These are phyloP conservation scores for Ambrosia trifida DNA, from an alignment of 129 eudicot species.

Conservation along the genomic window DNA sequence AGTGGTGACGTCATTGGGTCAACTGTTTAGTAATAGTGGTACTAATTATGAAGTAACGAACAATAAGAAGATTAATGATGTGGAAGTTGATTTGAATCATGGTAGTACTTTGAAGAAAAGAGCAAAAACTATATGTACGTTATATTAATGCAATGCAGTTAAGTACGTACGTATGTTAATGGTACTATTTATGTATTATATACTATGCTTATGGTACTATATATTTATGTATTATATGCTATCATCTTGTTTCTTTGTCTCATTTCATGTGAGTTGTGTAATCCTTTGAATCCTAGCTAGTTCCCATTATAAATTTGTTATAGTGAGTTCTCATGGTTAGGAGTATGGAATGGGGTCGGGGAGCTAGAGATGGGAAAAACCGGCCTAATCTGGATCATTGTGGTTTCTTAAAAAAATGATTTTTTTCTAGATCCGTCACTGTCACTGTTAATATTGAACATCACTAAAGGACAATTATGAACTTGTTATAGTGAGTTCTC, in stretches of 20 bases:
- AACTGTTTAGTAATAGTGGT: constrained; percentile 47
- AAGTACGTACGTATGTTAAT: constrained; percentile 12
- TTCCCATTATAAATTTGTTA: too few relatives aligned
- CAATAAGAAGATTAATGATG: neutral
- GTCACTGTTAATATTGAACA: too few relatives aligned
- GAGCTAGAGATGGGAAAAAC: too few relatives aligned
- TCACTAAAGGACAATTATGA: too few relatives aligned
- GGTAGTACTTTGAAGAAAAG: constrained; percentile 11
- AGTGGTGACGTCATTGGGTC: constrained; percentile 58
- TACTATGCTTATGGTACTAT: neutral
- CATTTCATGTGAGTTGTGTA: neutral
- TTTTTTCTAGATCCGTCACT: too few relatives aligned
- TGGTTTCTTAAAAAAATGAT: too few relatives aligned
- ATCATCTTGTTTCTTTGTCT: neutral
- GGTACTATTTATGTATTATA: neutral
- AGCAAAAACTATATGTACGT: constrained; percentile 20
- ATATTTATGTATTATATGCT: neutral
- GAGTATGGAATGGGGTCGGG: too few relatives aligned
- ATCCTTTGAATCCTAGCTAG: too few relatives aligned
- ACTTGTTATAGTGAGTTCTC: too few relatives aligned
- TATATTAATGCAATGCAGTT: constrained; percentile 13
- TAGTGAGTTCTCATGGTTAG: too few relatives aligned
- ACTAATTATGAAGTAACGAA: neutral
- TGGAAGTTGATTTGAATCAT: constrained; percentile 32
- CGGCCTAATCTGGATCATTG: too few relatives aligned